Evolutionary conservation across 305 asterid species (phyloP).

Genomic region (Petunia hybrid): DNA sequence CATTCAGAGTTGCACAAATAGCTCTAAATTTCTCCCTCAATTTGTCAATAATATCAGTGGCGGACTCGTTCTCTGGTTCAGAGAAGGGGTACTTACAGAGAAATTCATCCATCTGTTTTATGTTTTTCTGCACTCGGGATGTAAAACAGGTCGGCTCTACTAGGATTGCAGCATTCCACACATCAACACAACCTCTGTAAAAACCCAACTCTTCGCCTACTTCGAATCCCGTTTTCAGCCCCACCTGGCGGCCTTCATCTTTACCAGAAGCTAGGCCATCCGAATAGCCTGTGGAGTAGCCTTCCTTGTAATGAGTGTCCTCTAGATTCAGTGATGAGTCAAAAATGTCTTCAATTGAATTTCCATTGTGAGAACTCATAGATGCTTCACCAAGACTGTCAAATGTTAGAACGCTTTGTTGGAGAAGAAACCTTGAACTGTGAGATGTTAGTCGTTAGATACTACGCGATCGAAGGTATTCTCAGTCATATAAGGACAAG

Average conservation of each 20-base stretch:
- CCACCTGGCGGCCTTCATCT: constrained; percentile 77
- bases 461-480: neutral
- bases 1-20: constrained; percentile 64
- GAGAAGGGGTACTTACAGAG: constrained; percentile 60
- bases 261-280: constrained; percentile 68
- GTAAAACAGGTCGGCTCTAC: constrained; percentile 63
- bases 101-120: constrained; percentile 74
- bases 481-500: too few relatives aligned
- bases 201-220: constrained; percentile 79
- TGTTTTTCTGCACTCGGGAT: constrained; percentile 55
- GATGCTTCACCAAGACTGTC: constrained; percentile 19
- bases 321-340: constrained; percentile 65
- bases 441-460: neutral
- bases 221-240: constrained; percentile 74
- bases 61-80: constrained; percentile 75
- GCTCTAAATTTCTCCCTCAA: constrained; percentile 72
- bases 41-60: constrained; percentile 57
- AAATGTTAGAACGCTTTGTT: neutral
- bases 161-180: constrained; percentile 67
- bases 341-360: constrained; percentile 56
- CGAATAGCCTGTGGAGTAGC: constrained; percentile 66
- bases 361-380: neutral
- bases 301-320: constrained; percentile 65
- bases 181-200: constrained; percentile 68
- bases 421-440: neutral